phyloP scores from a whole-genome alignment of 106 monocot species.

The Allium fistulosum region DNA sequence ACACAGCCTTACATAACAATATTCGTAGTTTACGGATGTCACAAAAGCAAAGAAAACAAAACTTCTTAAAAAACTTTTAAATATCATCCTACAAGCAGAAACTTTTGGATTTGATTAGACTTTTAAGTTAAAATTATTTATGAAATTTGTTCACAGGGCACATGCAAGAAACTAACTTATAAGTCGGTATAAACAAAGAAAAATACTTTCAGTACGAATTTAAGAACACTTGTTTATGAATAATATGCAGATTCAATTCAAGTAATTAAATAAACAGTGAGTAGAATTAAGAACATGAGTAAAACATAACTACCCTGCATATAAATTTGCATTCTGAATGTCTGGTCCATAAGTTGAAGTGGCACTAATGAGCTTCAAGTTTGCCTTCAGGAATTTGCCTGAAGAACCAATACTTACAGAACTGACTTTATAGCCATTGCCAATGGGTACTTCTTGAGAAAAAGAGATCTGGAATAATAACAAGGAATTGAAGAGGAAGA shows the following conservation, averaged over 20 bases:
- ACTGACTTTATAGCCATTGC: conserved; percentile 33
- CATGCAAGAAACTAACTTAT: neutral
- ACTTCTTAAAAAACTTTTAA: neutral
- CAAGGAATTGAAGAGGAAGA: conserved; percentile 1
- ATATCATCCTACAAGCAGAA: no score
- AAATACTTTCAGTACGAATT: neutral
- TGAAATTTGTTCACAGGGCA: neutral
- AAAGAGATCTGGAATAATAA: neutral
- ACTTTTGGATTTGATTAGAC: no score
- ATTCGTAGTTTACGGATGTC: no score
- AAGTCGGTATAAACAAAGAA: neutral
- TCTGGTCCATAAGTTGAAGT: conserved; percentile 35
- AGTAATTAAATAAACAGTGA: neutral
- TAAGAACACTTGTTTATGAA: neutral
- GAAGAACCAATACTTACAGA: conserved; percentile 16
- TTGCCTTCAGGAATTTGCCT: conserved; percentile 19
- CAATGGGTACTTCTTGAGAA: conserved; percentile 7
- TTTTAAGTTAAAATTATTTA: neutral
- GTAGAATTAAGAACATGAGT: neutral
- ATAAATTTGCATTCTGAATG: conserved; percentile 26
- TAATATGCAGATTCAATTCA: neutral
- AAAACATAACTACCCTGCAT: conserved; percentile 26
- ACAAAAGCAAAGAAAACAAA: neutral
- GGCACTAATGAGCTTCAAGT: conserved; percentile 14
- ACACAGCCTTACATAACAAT: no score